These are phyloP conservation scores for Melocanna baccifera DNA, from an alignment of 176 grass and related monocot genomes.

Conservation along the genomic window DNA sequence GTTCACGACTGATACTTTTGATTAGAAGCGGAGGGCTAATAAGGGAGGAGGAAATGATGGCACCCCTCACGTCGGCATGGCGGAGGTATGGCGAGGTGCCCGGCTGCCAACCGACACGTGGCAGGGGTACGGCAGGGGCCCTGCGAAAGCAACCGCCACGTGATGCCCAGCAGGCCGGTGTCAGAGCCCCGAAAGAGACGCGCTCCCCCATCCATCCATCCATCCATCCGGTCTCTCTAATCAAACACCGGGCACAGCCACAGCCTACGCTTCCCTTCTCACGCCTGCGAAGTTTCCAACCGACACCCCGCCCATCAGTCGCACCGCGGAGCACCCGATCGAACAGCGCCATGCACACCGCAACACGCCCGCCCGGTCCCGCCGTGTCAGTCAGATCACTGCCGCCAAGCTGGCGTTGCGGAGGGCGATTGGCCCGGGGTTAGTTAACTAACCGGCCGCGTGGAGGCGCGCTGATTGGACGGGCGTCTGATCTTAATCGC, in stretches of 20 bases:
- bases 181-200: constrained; percentile 64
- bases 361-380: not conserved
- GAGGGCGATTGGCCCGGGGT: not conserved
- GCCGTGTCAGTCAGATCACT: not conserved
- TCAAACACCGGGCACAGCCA: not conserved
- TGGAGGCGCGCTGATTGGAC: not conserved
- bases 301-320: constrained; percentile 33
- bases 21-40: too few relatives aligned
- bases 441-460: constrained; percentile 34
- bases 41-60: not conserved
- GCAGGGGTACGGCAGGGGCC: constrained; percentile 52
- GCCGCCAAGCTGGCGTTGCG: not conserved
- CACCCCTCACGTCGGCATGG: constrained; percentile 34
- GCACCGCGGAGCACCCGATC: not conserved
- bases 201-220: not conserved
- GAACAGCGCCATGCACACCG: not conserved
- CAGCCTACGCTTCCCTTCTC: not conserved
- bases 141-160: constrained; percentile 62
- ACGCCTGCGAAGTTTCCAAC: constrained; percentile 59
- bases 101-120: constrained; percentile 55
- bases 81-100: constrained; percentile 33
- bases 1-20: too few relatives aligned
- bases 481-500: not conserved
- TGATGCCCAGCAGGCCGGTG: constrained; percentile 60
- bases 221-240: constrained; percentile 1